Evolutionary conservation across 805 yeast genomes (phyloP), one percentile per base, ranked within the genome.

Genomic region (Hanseniaspora lindneri): DNA sequence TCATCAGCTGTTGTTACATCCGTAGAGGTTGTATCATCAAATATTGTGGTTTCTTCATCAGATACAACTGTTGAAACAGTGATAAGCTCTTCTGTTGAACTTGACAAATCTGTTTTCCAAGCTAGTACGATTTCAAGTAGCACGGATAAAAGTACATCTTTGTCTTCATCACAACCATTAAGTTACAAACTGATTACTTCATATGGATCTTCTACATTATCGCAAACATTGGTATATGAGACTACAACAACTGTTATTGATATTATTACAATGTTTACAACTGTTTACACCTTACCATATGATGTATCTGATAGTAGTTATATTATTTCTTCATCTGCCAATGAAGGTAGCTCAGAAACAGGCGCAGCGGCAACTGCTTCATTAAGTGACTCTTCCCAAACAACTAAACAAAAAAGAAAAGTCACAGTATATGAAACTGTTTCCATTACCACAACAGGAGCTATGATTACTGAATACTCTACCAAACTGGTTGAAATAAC

Each of bases 361-460:
- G 14, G 3, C 4, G n/a, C n/a, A n/a, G n/a, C n/a, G n/a, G n/a
- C n/a, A n/a, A n/a, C n/a, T n/a, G n/a, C n/a, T n/a, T n/a, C 40
- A 19, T 36, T 16, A 13, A 19, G 16, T n/a, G 3, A n/a, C 8
- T 23, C 42, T 23, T 30, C 14, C 6, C 14, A 40, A 14, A 34
- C 11, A 11, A 47, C 51, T 17, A 47, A 36, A 17, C 33, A 41
- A 30, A 47, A 47, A 37, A 41, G 51, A 40, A 47, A 28, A 19
- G 46, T 47, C 14, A 47, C 51, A 9, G 25, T 47, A 13, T 47
- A 34, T 17, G 51, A 47, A 36, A 47, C 51, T n/a, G 47, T 47
- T 4, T 47, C 51, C 9, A 41, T 47, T 10, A 47, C 51, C 8
- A 24, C 44, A 13, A 47, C 46, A 10, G 51, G 23, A 13, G 27